A percentile compares a stretch with the other conserved stretches of the same genome.
phyloP scores from a whole-genome alignment of 768 basidiomycete genomes.

The Favolaschia claudopus region DNA sequence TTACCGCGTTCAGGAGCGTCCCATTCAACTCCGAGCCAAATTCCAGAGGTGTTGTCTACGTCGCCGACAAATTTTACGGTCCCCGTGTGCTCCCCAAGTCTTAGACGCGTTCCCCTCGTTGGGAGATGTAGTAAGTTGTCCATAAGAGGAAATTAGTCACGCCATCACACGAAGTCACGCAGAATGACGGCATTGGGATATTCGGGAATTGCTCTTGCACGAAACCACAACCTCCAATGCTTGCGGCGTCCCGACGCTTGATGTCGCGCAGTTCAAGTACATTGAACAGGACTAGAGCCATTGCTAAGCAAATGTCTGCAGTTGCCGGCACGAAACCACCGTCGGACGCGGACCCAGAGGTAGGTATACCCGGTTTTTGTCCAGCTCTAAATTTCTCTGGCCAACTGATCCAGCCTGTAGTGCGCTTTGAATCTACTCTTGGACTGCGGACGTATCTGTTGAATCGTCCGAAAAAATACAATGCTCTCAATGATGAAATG shows the following conservation, averaged over 20 bases:
- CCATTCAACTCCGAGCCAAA: constrained; percentile 99
- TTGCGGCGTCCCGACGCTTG: constrained; percentile 35
- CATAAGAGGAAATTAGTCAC: constrained; percentile 21
- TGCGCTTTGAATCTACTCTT: constrained; percentile 74
- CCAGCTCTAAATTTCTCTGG: constrained; percentile 19
- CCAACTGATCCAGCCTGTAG: constrained; percentile 48
- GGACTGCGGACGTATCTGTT: constrained; percentile 74
- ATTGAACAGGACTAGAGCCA: constrained; percentile 51
- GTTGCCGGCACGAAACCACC: constrained; percentile 46
- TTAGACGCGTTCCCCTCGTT: constrained; percentile 62
- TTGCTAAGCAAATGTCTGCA: constrained; percentile 52
- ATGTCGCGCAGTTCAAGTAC: constrained; percentile 52
- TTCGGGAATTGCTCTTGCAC: constrained; percentile 28
- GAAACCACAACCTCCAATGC: constrained; percentile 36
- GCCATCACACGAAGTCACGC: too few species aligned
- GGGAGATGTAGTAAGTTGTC: constrained; percentile 39
- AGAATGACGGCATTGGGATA: too few species aligned
- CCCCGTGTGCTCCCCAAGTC: constrained; percentile 60
- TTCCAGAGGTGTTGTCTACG: constrained; percentile 67
- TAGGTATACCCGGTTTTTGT: constrained; percentile 34
- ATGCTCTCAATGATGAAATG: constrained; percentile 85
- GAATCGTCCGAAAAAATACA: constrained; percentile 82
- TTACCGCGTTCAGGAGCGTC: constrained; percentile 86
- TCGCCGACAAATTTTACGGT: constrained; percentile 75
- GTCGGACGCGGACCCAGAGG: constrained; percentile 42